phyloP scores from a whole-genome alignment of 805 yeast genomes.

The Suhomyces prunicola region DNA sequence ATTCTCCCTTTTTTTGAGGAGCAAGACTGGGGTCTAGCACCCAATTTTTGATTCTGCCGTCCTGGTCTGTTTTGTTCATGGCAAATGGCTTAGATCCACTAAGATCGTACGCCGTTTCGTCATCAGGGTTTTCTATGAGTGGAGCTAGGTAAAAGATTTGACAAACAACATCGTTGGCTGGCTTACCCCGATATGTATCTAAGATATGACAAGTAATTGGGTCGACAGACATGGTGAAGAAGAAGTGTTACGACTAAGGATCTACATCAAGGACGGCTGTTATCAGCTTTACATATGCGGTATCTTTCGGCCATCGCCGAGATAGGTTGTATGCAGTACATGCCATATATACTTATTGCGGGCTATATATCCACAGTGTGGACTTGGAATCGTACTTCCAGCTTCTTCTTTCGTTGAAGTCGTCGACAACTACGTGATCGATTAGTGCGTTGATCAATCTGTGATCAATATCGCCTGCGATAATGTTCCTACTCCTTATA shows the following conservation, averaged over 20 bases:
- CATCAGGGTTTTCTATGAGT: constrained; percentile 17
- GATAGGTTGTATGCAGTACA: background rate
- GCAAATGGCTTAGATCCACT: constrained; percentile 49
- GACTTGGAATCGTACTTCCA: constrained; percentile 23
- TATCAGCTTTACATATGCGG: background rate
- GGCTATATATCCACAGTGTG: constrained; percentile 9
- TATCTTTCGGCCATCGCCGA: background rate
- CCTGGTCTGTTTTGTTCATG: constrained; percentile 65
- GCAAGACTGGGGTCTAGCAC: constrained; percentile 36
- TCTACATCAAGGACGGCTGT: background rate
- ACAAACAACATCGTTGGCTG: constrained; percentile 76
- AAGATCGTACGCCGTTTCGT: constrained; percentile 27
- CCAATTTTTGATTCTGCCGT: constrained; percentile 82
- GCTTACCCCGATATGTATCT: constrained; percentile 80
- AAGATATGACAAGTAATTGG: constrained; percentile 89
- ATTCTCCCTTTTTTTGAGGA: constrained; percentile 7
- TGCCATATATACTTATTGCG: background rate
- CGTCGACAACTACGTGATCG: constrained; percentile 18
- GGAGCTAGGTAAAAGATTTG: constrained; percentile 46
- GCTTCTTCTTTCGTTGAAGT: constrained; percentile 11
- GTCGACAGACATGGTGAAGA: constrained; percentile 23
- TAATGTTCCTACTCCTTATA: constrained; percentile 8
- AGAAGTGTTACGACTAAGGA: background rate
- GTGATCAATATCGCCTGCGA: constrained; percentile 10
- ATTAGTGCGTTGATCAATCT: constrained; percentile 25